Conservation (phyloP, 257 asterid species). For the Eucommia ulmoides region DNA sequence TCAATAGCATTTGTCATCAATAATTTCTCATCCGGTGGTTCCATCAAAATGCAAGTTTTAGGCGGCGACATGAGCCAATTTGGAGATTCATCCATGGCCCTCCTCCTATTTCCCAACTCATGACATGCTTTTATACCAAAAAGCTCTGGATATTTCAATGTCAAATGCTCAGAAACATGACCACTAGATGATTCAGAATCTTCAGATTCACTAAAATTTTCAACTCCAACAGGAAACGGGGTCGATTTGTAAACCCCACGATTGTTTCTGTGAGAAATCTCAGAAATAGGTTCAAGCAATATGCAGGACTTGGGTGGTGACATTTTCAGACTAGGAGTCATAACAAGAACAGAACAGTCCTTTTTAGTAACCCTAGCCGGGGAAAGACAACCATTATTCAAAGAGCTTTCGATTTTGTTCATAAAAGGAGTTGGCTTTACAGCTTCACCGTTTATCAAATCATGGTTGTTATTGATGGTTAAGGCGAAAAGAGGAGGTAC, state of each 20-base stretch:
- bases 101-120: slow-evolving; percentile 24
- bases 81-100: slow-evolving; percentile 51
- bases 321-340: slow-evolving; percentile 72
- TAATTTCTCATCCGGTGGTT: slow-evolving; percentile 41
- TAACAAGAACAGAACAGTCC: slow-evolving; percentile 28
- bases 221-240: slow-evolving; percentile 38
- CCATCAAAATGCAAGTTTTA: slow-evolving; percentile 70
- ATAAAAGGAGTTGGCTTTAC: slow-evolving; percentile 14
- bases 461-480: slow-evolving; percentile 11
- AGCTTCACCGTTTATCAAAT: slow-evolving; percentile 16
- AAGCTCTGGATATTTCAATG: slow-evolving; percentile 49
- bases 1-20: slow-evolving; percentile 11
- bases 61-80: slow-evolving; percentile 78
- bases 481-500: slow-evolving; percentile 13
- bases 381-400: slow-evolving; percentile 19
- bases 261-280: slow-evolving; percentile 26
- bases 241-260: slow-evolving; percentile 33
- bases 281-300: slow-evolving; percentile 68
- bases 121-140: slow-evolving; percentile 36
- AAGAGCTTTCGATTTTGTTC: slow-evolving; percentile 16
- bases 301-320: slow-evolving; percentile 88
- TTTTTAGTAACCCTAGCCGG: slow-evolving; percentile 24
- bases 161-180: slow-evolving; percentile 28
- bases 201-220: slow-evolving; percentile 21
- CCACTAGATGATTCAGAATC: slow-evolving; percentile 52